Percentiles rank a stretch among this genome's conserved stretches.
phyloP scores from a whole-genome alignment of 2,329 filamentous ascomycete genomes.

The Zelopaecilomyces penicillatus region DNA sequence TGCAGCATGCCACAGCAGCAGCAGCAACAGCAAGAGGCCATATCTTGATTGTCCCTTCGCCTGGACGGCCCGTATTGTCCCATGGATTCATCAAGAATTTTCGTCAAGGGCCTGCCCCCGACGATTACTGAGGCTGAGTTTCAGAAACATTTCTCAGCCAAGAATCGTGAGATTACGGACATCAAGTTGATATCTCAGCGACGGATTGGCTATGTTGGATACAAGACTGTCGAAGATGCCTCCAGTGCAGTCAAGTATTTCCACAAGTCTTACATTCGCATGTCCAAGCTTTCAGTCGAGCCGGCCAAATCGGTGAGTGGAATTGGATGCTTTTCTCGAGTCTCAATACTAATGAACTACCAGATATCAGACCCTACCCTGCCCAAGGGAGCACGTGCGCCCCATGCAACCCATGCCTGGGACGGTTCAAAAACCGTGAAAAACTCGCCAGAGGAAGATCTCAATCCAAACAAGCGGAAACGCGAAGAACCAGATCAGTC shows the following conservation, averaged over 20 bases:
- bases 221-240: constrained; percentile 74
- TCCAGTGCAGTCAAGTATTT: constrained; percentile 84
- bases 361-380: constrained; percentile 37
- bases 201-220: constrained; percentile 92
- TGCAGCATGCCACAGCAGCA: no score
- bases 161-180: constrained; percentile 73
- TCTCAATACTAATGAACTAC: constrained; percentile 28
- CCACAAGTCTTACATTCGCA: constrained; percentile 88
- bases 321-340: constrained; percentile 10
- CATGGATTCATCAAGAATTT: constrained; percentile 58
- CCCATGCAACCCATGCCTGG: constrained; percentile 16
- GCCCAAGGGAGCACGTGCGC: constrained; percentile 18
- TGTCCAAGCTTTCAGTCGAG: constrained; percentile 90
- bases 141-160: constrained; percentile 73
- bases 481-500: constrained; percentile 48
- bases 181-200: constrained; percentile 83
- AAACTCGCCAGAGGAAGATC: constrained; percentile 22
- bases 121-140: constrained; percentile 79
- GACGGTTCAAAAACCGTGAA: constrained; percentile 5
- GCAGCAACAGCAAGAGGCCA: no score
- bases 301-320: constrained; percentile 66
- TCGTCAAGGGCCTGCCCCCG: constrained; percentile 79
- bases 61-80: constrained; percentile 6
- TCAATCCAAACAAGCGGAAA: constrained; percentile 57
- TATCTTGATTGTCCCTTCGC: background rate